Evolutionary conservation across 768 basidiomycete genomes (phyloP).

Genomic region (Kwoniella europaea): DNA sequence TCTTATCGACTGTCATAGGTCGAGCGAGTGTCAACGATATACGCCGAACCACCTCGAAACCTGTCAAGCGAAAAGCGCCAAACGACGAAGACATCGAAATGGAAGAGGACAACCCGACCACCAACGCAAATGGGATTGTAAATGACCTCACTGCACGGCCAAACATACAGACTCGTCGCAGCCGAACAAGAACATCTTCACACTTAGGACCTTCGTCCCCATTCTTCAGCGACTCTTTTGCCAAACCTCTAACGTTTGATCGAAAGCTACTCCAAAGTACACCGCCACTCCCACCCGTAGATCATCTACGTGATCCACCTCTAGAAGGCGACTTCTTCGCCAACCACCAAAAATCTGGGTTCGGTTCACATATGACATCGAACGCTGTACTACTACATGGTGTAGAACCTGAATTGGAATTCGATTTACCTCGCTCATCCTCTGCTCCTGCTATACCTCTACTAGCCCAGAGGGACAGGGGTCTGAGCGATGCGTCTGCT

Average conservation of each 20-base stretch:
- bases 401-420: not conserved
- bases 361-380: not conserved
- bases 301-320: constrained; percentile 14
- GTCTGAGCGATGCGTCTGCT: constrained; percentile 7
- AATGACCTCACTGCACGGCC: constrained; percentile 1
- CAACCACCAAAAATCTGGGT: constrained; percentile 2
- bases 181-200: constrained; percentile 11
- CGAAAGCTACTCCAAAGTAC: constrained; percentile 12
- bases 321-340: constrained; percentile 18
- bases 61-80: constrained; percentile 9
- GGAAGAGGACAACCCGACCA: constrained; percentile 6
- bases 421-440: constrained; percentile 22
- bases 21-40: constrained; percentile 31
- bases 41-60: constrained; percentile 2
- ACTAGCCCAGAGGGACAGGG: constrained; percentile 5
- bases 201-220: not conserved
- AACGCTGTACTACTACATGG: constrained; percentile 9
- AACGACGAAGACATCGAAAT: constrained; percentile 12
- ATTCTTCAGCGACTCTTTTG: not conserved
- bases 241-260: constrained; percentile 23
- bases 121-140: too few species aligned
- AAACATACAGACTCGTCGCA: constrained; percentile 29
- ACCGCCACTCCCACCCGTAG: constrained; percentile 22
- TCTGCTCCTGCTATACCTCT: constrained; percentile 26
- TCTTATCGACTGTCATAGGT: constrained; percentile 29